Conservation (phyloP, 768 basidiomycete genomes). For the Mycena maculata region DNA sequence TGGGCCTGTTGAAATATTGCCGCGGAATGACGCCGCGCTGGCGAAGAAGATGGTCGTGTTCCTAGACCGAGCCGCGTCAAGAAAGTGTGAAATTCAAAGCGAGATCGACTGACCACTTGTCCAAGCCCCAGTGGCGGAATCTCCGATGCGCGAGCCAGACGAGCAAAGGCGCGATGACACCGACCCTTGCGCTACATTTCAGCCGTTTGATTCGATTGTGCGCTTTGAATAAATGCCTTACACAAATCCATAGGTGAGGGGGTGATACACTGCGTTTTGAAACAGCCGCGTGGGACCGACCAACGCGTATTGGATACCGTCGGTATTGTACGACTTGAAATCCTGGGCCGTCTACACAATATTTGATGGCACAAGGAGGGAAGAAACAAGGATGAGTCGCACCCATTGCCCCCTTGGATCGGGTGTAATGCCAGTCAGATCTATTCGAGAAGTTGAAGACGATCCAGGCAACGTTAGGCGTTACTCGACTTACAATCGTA, state of each 20-base stretch:
- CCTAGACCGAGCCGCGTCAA: not conserved
- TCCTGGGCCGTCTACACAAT: not conserved
- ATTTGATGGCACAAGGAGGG: not conserved
- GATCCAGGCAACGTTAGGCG: not conserved
- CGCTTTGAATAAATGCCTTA: no score
- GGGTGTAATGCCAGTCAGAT: not conserved
- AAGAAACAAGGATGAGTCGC: not conserved
- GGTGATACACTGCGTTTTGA: not conserved
- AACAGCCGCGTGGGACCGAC: not conserved
- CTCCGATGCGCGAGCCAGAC: not conserved
- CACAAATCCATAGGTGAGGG: constrained; percentile 1
- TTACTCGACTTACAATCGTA: not conserved
- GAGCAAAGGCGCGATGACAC: not conserved
- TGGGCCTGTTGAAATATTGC: not conserved
- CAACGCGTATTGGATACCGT: not conserved
- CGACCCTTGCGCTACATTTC: not conserved
- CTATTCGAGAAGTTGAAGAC: not conserved
- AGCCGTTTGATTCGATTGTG: no score
- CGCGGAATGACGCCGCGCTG: not conserved
- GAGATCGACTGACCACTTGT: not conserved
- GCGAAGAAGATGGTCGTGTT: constrained; percentile 4
- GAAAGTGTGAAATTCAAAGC: not conserved
- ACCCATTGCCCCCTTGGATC: not conserved
- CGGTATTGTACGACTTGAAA: constrained; percentile 16
- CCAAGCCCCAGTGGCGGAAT: not conserved